These are phyloP conservation scores for Flaveria brownii DNA, from an alignment of 129 eudicot species.

Conservation along the genomic window DNA sequence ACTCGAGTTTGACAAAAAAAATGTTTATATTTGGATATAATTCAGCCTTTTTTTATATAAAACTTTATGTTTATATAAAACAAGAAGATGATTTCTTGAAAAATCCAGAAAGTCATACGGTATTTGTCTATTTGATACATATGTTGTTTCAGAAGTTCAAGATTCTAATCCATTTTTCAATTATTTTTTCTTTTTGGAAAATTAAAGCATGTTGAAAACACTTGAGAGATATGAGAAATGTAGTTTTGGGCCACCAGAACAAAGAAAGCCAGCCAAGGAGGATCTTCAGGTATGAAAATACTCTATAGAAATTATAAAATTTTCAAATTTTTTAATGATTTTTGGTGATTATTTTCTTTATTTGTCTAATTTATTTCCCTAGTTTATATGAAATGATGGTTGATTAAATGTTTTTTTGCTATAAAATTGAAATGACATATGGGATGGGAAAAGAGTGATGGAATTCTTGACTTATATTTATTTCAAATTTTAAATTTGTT, in stretches of 20 bases:
- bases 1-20: background rate
- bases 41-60: background rate
- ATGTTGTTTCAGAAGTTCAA: conserved; percentile 1
- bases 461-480: conserved; percentile 17
- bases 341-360: background rate
- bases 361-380: background rate
- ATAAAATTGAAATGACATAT: background rate
- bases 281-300: conserved; percentile 41
- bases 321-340: background rate
- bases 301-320: background rate
- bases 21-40: background rate
- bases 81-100: background rate
- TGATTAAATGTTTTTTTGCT: conserved; percentile 9
- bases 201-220: conserved; percentile 50
- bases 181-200: background rate
- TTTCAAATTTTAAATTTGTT: conserved; percentile 15
- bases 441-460: background rate
- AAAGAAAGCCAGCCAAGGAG: conserved; percentile 46
- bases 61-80: background rate
- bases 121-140: background rate
- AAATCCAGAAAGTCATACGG: background rate
- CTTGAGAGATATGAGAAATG: conserved; percentile 63
- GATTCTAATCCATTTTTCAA: background rate
- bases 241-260: conserved; percentile 62
- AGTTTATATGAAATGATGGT: background rate